Conservation (phyloP, 306 rosid genomes). For the Vachellia collinsii region DNA sequence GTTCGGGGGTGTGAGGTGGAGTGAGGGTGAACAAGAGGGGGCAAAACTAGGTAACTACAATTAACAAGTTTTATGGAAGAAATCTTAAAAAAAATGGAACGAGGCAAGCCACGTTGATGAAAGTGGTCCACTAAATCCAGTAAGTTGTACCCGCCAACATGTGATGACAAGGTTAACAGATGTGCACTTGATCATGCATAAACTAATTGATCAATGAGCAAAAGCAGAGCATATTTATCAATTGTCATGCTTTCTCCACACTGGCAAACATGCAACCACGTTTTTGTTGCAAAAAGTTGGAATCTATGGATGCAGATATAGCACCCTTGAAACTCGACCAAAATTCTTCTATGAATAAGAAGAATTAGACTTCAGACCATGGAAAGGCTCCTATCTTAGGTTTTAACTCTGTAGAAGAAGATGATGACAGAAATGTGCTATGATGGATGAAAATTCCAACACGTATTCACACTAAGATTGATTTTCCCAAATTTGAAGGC, state of each 20-base stretch:
- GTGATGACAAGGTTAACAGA: constrained; percentile 33
- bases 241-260: constrained; percentile 15
- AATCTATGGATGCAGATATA: not conserved
- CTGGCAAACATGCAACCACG: constrained; percentile 11
- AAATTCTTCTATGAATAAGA: not conserved
- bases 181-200: constrained; percentile 37
- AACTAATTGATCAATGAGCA: constrained; percentile 32
- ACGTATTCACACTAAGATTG: not conserved
- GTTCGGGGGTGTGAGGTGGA: too few species aligned
- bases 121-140: constrained; percentile 81
- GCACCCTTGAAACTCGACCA: not conserved
- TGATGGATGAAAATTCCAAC: not conserved
- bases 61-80: constrained; percentile 20
- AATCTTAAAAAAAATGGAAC: constrained; percentile 81
- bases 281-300: not conserved
- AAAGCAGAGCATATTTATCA: constrained; percentile 10
- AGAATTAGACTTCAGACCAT: not conserved
- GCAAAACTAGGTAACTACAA: not conserved
- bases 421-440: not conserved
- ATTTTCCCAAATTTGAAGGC: not conserved
- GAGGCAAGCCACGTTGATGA: constrained; percentile 78
- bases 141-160: constrained; percentile 74
- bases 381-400: not conserved
- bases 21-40: not conserved
- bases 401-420: not conserved